Evolutionary conservation across 2,329 filamentous ascomycete species (phyloP), one percentile per base, ranked within the genome.

Genomic region (Pochonia chlamydosporia): DNA sequence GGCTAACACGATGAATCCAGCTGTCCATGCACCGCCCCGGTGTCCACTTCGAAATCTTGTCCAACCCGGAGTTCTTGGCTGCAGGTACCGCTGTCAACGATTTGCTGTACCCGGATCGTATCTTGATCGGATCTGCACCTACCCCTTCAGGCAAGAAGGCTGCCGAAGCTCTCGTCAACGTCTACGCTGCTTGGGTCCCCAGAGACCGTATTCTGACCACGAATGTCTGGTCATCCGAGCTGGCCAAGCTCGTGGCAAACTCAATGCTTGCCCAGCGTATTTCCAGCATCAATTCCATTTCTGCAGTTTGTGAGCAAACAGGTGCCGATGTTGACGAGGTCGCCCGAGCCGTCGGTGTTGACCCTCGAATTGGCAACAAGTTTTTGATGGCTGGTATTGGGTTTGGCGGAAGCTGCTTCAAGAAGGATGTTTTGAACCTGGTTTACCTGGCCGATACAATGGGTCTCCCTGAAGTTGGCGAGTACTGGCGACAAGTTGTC

Each of bases 371-470:
- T 49, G 87, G 87, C 6, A 72, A 77, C 52, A 81, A 83, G 61
- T 87, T 89, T 66, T 72, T 92, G 35, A 84, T 86, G 65, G 82
- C 87, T 7, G 83, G 82, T 33, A 78, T 89, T 28, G 87, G 87
- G 14, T 92, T 91, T 58, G 87, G 87, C 46, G 87, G 87, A 18
- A 86, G 81, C 51, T 92, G 87, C 66, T 90, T 92, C 73, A 82
- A 85, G 64, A 92, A 92, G 66, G 87, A 92, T 59, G 79, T 90
- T 36, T 72, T 87, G 42, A 86, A 79, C 63, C 69, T 92, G 31
- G 78, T 84, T 16, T 89, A 91, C 65, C 73, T 91, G 25, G 82
- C 87, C 14, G 82, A 88, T 56, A 80, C 77, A 3, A 72, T 89
- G 46, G 78, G 83, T 44, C 71, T 90, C 10, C 74, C 77, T 4